These are phyloP conservation scores for Trametes cingulata DNA, from an alignment of 768 basidiomycete species.

Conservation along the genomic window DNA sequence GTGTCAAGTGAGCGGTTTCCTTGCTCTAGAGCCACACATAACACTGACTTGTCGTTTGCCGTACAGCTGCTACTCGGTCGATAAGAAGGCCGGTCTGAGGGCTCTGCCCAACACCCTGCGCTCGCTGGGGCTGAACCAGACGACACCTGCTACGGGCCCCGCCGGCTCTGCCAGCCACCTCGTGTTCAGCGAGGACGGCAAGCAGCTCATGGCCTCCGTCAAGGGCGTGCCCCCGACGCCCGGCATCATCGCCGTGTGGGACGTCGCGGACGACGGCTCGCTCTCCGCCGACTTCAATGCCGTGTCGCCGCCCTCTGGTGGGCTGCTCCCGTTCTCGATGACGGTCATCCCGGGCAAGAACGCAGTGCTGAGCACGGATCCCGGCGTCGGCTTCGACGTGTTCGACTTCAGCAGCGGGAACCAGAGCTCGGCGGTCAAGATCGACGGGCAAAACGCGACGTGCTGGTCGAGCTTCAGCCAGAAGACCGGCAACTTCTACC, in stretches of 20 bases:
- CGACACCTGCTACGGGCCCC: constrained; percentile 51
- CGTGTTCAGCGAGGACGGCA: constrained; percentile 47
- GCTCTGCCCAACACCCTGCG: constrained; percentile 44
- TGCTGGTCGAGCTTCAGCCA: constrained; percentile 33
- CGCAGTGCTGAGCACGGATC: constrained; percentile 31
- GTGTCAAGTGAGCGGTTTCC: constrained; percentile 33
- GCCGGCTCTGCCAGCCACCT: constrained; percentile 46
- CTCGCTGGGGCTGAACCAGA: constrained; percentile 47
- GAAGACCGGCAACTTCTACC: constrained; percentile 34
- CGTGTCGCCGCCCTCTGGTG: constrained; percentile 40
- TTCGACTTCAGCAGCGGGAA: constrained; percentile 30
- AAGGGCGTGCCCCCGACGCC: constrained; percentile 48
- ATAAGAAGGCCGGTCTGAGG: constrained; percentile 43
- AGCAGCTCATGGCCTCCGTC: constrained; percentile 46
- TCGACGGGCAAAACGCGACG: constrained; percentile 30
- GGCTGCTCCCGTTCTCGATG: constrained; percentile 51
- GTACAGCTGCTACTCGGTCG: constrained; percentile 45
- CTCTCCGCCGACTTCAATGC: constrained; percentile 43
- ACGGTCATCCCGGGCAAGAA: constrained; percentile 31
- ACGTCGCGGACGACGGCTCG: constrained; percentile 43
- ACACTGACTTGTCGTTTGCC: not conserved
- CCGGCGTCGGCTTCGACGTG: constrained; percentile 32
- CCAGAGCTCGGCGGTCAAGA: constrained; percentile 13
- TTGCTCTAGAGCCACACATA: not conserved
- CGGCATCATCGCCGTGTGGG: constrained; percentile 53